Evolutionary conservation across 495 filamentous ascomycete genomes (phyloP).

Genomic region (Lasiosphaeriaceae sp.): DNA sequence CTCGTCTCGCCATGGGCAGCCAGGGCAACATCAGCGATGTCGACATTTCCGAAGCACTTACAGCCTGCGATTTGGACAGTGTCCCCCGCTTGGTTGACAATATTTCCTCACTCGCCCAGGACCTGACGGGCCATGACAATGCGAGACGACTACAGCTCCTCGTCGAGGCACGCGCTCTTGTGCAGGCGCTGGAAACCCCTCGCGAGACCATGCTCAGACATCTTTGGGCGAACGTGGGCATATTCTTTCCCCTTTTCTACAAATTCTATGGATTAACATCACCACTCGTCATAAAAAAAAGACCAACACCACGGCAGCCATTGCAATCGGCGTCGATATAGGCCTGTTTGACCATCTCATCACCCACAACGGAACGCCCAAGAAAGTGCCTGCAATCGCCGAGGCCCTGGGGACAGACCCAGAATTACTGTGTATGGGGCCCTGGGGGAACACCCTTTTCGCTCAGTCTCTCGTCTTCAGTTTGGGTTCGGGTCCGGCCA

Average conservation of each 20-base stretch:
- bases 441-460: constrained; percentile 2
- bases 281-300: not conserved
- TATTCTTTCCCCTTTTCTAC: not conserved
- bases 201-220: constrained; percentile 33
- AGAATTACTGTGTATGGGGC: constrained; percentile 8
- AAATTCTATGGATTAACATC: not conserved
- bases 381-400: not conserved
- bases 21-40: too few species aligned
- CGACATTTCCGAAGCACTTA: too few species aligned
- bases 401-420: not conserved
- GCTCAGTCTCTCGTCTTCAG: too few species aligned
- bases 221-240: constrained; percentile 15
- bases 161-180: constrained; percentile 11
- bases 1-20: too few species aligned
- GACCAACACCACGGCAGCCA: constrained; percentile 1
- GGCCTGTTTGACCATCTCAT: not conserved
- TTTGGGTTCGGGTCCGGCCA: not conserved
- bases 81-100: too few species aligned
- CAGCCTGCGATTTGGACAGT: too few species aligned
- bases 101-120: too few species aligned
- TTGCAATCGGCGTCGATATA: constrained; percentile 4
- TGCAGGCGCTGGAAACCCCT: constrained; percentile 23
- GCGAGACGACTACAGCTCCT: too few species aligned
- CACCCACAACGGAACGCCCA: not conserved
- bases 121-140: too few species aligned